These are phyloP conservation scores for Colletotrichum trifolii DNA, from an alignment of 2,329 filamentous ascomycete species.

Conservation along the genomic window DNA sequence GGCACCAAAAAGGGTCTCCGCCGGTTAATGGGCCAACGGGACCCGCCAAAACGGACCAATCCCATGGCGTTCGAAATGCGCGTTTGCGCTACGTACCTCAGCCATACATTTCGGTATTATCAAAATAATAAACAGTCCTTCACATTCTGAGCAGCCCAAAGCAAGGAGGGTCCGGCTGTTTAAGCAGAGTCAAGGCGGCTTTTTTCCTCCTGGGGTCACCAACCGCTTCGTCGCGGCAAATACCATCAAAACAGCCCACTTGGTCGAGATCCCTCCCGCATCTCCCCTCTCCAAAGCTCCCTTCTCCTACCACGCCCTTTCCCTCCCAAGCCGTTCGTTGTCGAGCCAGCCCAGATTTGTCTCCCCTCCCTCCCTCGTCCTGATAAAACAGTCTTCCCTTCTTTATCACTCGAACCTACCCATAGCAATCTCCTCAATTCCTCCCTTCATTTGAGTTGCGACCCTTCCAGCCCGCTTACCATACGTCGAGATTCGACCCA, in stretches of 20 bases:
- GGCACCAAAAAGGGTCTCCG: slow-evolving; percentile 9
- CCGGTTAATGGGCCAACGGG: slow-evolving; percentile 29
- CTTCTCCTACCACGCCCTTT: slow-evolving; percentile 24
- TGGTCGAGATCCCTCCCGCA: slow-evolving; percentile 15
- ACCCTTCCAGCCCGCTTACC: slow-evolving; percentile 6
- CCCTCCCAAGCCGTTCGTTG: slow-evolving; percentile 22
- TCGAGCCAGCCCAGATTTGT: slow-evolving; percentile 28
- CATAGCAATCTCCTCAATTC: slow-evolving; percentile 30
- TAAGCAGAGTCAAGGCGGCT: slow-evolving; percentile 24
- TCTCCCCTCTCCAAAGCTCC: slow-evolving; percentile 23
- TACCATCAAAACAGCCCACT: slow-evolving; percentile 25
- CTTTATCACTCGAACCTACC: slow-evolving; percentile 15
- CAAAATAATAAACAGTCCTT: slow-evolving; percentile 27
- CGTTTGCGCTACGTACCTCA: slow-evolving; percentile 19
- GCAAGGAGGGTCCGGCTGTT: slow-evolving; percentile 12
- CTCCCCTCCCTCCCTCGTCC: slow-evolving; percentile 12
- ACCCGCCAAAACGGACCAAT: slow-evolving; percentile 18
- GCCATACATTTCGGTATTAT: slow-evolving; percentile 27
- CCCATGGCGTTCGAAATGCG: slow-evolving; percentile 16
- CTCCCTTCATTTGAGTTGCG: slow-evolving; percentile 26
- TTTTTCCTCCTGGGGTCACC: slow-evolving; percentile 25
- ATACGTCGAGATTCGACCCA: slow-evolving; percentile 1
- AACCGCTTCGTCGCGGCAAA: slow-evolving; percentile 27
- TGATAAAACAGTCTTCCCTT: slow-evolving; percentile 29
- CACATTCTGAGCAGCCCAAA: slow-evolving; percentile 19